Percentiles rank a stretch among this genome's conserved stretches.
Conservation (phyloP, 345 rosid genomes). For the Sapria himalayana region DNA sequence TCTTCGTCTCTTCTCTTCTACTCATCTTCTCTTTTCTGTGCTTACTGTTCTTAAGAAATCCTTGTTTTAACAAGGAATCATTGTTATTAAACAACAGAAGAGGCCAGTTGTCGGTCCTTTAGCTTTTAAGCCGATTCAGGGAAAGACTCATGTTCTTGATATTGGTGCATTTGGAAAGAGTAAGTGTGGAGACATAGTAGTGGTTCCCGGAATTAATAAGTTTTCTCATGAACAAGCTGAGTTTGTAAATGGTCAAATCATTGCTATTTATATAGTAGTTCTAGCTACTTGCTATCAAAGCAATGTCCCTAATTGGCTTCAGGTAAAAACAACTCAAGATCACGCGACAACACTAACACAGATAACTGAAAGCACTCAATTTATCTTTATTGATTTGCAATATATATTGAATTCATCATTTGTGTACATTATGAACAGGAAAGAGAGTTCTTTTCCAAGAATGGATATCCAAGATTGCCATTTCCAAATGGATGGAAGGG, state of each 20-base stretch:
- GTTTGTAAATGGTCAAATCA: slow-evolving; percentile 29
- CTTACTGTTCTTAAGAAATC: no score
- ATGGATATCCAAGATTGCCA: slow-evolving; percentile 40
- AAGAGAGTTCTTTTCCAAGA: slow-evolving; percentile 55
- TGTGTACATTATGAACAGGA: slow-evolving; percentile 23
- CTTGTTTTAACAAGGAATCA: no score
- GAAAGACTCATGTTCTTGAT: slow-evolving; percentile 72
- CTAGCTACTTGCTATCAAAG: slow-evolving; percentile 70
- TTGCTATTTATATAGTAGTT: slow-evolving; percentile 38
- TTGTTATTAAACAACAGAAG: no score
- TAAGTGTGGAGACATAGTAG: slow-evolving; percentile 39
- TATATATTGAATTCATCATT: no score
- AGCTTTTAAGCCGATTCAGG: slow-evolving; percentile 30
- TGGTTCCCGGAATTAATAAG: slow-evolving; percentile 51
- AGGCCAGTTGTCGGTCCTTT: slow-evolving; percentile 57
- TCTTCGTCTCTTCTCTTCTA: no score
- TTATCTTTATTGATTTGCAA: no score
- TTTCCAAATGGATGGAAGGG: slow-evolving; percentile 86
- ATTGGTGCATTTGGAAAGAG: slow-evolving; percentile 55
- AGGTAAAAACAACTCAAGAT: slow-evolving; percentile 42
- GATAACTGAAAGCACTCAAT: no score
- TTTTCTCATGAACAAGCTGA: slow-evolving; percentile 32
- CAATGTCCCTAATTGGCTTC: slow-evolving; percentile 55
- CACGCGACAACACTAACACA: no score
- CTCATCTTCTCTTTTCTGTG: no score